Base-by-base conservation (phyloP, 2,329 filamentous ascomycete genomes). In the Xylariaceae sp. region DNA sequence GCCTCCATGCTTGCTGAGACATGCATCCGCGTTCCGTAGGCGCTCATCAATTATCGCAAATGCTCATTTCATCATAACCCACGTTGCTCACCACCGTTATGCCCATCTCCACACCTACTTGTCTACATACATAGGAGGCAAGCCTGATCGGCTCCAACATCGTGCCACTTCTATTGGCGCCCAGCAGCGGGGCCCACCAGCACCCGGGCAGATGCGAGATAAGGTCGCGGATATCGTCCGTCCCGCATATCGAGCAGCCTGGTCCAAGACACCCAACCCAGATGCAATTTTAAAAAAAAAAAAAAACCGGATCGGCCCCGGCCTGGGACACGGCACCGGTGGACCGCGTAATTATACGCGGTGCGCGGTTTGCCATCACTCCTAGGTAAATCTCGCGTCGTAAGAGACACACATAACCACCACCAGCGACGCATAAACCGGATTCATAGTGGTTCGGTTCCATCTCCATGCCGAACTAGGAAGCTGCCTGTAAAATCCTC, bases 201-300 rank as follows among this genome's bases (percentile, higher is more conserved):
- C 23, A 4, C 4, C 23, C 23, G n/a, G 49, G 47, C 54, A 59
- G 50, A 48, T 45, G 50, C 54, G 43, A 61, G 53, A 61, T 56
- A 61, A 54, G 48, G 41, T 12, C 46, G 41, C 20, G 52, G 42
- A 51, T 53, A 53, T 54, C 20, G 20, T 51, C 41, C 43, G 44
- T 54, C 32, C 42, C 47, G 45, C 48, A 19, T 19, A 37, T 47
- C 19, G 20, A 32, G 40, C 20, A 44, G 41, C 51, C 52, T 59
- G 23, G 19, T 50, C 10, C 42, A 56, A 59, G 47, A 63, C 55
- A 58, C 56, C 52, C 48, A 48, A 62, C 23, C 57, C 58, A 26
- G 23, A 4, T 26, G 23, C 23, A 26, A 26, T 26, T 26, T 9
- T 26, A 26, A 26, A 26, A 26, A 26, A 26, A 9, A 26, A 26